These are phyloP conservation scores for Micractinium sp. DNA, from an alignment of 139 green algal genomes.

Conservation along the genomic window DNA sequence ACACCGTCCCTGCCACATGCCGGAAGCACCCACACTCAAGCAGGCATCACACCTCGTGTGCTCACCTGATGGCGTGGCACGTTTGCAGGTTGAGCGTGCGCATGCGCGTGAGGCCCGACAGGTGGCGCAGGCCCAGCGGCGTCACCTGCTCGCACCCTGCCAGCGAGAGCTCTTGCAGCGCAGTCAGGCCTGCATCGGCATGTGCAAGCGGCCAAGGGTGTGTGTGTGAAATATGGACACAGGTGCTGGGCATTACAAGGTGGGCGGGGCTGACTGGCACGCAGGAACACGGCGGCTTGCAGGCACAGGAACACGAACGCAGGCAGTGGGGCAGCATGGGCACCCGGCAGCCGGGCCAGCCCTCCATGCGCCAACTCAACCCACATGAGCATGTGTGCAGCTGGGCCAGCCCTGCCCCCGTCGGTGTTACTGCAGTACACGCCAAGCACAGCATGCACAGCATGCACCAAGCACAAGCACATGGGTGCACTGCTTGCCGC, in stretches of 20 bases:
- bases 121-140: not conserved
- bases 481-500: not conserved
- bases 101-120: constrained; percentile 30
- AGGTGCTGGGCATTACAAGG: too few relatives aligned
- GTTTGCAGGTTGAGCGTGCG: constrained; percentile 40
- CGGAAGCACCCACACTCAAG: too few relatives aligned
- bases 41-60: constrained; percentile 2
- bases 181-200: too few relatives aligned
- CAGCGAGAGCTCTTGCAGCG: constrained; percentile 43
- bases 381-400: too few relatives aligned
- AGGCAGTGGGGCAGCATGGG: not conserved
- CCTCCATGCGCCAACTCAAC: too few relatives aligned
- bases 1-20: too few relatives aligned
- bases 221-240: not conserved
- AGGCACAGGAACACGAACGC: too few relatives aligned
- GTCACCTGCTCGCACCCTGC: constrained; percentile 47
- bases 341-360: not conserved
- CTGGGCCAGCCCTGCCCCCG: too few relatives aligned
- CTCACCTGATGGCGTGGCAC: constrained; percentile 35
- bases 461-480: not conserved
- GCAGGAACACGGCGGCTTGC: too few relatives aligned
- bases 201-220: not conserved
- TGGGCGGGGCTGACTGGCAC: too few relatives aligned
- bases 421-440: too few relatives aligned
- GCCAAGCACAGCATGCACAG: not conserved